phyloP scores from a whole-genome alignment of 1,284 basidiomycete genomes.

The Gymnopus androsaceus region DNA sequence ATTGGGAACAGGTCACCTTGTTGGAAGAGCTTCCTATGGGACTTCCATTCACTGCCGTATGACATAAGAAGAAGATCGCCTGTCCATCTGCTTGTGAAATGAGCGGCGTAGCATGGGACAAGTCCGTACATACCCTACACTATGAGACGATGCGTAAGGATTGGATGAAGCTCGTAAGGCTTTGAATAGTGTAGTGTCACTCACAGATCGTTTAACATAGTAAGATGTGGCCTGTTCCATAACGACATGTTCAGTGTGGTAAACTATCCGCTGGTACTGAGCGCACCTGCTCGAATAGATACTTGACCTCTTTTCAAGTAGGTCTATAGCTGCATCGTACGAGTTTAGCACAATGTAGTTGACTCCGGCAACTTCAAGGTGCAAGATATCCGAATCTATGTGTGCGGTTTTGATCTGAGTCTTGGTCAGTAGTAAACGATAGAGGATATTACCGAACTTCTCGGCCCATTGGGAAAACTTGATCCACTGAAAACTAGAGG shows the following conservation, averaged over 20 bases:
- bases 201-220: constrained; percentile 7
- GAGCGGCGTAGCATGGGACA: too few relatives aligned
- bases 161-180: neutral
- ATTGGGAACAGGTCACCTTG: neutral
- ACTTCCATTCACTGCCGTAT: constrained; percentile 8
- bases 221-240: neutral
- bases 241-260: neutral
- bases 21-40: constrained; percentile 4
- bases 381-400: constrained; percentile 24
- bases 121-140: constrained; percentile 7
- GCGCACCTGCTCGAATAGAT: constrained; percentile 23
- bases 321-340: constrained; percentile 18
- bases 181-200: neutral
- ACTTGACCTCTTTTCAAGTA: constrained; percentile 3
- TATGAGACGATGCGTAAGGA: neutral
- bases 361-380: constrained; percentile 22
- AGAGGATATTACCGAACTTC: neutral
- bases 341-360: constrained; percentile 25
- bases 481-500: constrained; percentile 3
- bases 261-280: neutral
- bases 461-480: constrained; percentile 6
- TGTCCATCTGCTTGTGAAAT: constrained; percentile 12
- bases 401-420: neutral
- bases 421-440: neutral
- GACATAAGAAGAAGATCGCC: constrained; percentile 8